Evolutionary conservation across 73 alveolate genomes (phyloP).

Genomic region (Loxodes magnus): DNA sequence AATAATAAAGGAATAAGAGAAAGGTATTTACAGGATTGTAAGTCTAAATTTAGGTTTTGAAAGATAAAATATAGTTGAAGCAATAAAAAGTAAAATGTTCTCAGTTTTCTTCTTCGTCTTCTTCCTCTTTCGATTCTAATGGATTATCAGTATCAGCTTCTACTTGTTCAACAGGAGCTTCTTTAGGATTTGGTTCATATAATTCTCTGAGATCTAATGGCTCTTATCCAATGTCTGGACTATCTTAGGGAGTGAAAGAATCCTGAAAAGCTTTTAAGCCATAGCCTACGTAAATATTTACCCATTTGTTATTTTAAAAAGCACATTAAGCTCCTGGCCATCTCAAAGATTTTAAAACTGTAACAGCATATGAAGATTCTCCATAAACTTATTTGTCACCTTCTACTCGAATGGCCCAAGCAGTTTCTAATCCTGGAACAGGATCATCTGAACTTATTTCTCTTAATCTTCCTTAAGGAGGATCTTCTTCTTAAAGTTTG

Average conservation of each 20-base stretch:
- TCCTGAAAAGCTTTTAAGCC: conserved; percentile 74
- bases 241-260: conserved; percentile 57
- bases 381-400: conserved; percentile 68
- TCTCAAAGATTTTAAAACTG: conserved; percentile 64
- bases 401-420: conserved; percentile 52
- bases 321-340: conserved; percentile 95
- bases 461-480: conserved; percentile 26
- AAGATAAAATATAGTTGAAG: too few relatives aligned
- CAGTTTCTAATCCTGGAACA: conserved; percentile 27
- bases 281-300: conserved; percentile 82
- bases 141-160: conserved; percentile 22
- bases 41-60: too few relatives aligned
- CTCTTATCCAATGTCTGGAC: conserved; percentile 55
- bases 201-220: conserved; percentile 54
- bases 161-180: conserved; percentile 23
- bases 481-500: conserved; percentile 35
- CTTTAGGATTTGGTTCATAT: conserved; percentile 60
- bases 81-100: too few relatives aligned
- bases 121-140: conserved; percentile 12
- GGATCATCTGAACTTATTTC: conserved; percentile 40
- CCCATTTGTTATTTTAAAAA: conserved; percentile 48
- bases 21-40: too few relatives aligned
- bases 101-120: conserved; percentile 17
- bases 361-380: conserved; percentile 55
- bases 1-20: too few relatives aligned